Base-by-base conservation (phyloP, 192 early-diverging fungal genomes). In the Borealophlyctis nickersoniae region DNA sequence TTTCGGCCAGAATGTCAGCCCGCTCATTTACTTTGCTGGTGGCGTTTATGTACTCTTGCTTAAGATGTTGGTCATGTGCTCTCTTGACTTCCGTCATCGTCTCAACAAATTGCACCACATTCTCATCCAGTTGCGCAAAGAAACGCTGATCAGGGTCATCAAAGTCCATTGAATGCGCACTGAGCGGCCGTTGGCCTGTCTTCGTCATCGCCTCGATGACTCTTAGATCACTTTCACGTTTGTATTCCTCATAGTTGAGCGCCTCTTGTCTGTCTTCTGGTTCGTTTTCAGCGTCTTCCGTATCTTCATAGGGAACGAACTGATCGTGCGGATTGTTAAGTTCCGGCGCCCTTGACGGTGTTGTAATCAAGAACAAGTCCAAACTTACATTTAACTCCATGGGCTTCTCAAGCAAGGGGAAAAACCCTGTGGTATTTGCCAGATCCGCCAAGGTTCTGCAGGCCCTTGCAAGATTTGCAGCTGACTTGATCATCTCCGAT, bases 401-500 rank as follows among this genome's bases (percentile, higher is more conserved):
- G 5, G 24, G 29, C 30, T 74, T 80, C 22, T 79, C 80, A 28
- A 77, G 36, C 5, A 75, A 19, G 19, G 65, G 62, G 45, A 70
- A 78, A 13, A 53, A 59, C 14, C 81, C 81, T 0, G 62, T 55
- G 22, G 36, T 31, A 56, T 82, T 82, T n/a, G 77, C 71, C 3
- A 82, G 35, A 23, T 73, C 67, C 4, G 62, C 67, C 4, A 82
- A 45, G 35, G 62, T 56, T 33, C 63, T 53, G 50, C 75, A 75
- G 0, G 67, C 32, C 55, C 56, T 60, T 23, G 73, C 75, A 3
- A 82, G 56, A 31, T 58, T 52, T 2, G 68, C 60, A 11, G 81
- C 81, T 14, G 75, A 59, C 34, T 73, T 72, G 45, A 72, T 63
- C 81, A 82, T 82, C n/a, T 82, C 81, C 0, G 48, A 19, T 31